Base-by-base conservation (phyloP, 1,139 yeast species). In the Zygoascus meyerae region DNA sequence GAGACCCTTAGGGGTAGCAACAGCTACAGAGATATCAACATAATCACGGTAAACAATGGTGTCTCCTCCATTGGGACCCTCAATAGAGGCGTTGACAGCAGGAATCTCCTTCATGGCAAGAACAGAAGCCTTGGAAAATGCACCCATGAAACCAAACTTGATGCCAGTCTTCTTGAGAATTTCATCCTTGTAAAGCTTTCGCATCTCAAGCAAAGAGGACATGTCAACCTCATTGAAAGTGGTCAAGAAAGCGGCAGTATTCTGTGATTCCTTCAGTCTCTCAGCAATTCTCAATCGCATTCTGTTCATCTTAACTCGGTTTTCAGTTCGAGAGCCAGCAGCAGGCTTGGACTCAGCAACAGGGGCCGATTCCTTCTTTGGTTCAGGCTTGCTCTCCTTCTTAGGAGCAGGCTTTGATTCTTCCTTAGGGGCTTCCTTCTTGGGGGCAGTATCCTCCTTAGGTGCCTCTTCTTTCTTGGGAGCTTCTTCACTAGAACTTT, bases 221-320 rank as follows among this genome's bases (percentile, higher is more conserved):
- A 92, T 92, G 73, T 92, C 98, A 55, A 87, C 95, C 74, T 92
- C 98, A 72, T 92, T 90, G 78, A 92, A 92, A 42, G 98, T 92
- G 54, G 98, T 92, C 66, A 92, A 79, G 45, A 97, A 87, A 42
- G 99, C 99, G 57, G 97, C 95, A 48, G 98, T 89, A 77, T 92
- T 92, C 74, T 92, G 99, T 34, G 97, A 86, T 75, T 94, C 97
- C 86, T 92, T 92, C 68, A 92, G 84, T 74, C 99, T 87, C 76
- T 94, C 97, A 50, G 98, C 97, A 58, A 94, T 94, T 79, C 99
- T 86, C 72, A 86, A 74, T 75, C 99, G 86, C 98, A 92, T 94
- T 77, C 99, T 86, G 82, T 90, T 92, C 98, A 92, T 92, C 77
- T 92, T 92, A 58, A 94, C 95, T 69, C 90, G 79, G 69, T 83